Evolutionary conservation across 148 eudicot species (phyloP), one percentile per base, ranked within the genome.

Genomic region (Spergularia marina): DNA sequence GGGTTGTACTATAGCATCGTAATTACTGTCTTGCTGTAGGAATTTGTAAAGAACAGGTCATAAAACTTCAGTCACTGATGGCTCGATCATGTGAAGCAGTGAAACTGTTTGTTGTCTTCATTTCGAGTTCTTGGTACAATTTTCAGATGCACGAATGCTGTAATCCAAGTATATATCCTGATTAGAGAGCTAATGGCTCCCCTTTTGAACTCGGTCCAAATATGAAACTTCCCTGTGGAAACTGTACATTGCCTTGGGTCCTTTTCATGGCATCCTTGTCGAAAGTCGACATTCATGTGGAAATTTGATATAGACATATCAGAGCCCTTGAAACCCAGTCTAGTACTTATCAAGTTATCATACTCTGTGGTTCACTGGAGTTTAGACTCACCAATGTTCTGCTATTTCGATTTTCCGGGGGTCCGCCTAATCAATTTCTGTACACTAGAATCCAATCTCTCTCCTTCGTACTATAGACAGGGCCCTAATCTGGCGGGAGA

Each of bases 271-370:
- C 20, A 36, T 34, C 20, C 68, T 64, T 64, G 10, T 64, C 47
- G 20, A 16, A 39, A 64, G 20, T 39, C 68, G 51, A 16, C 49
- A 34, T 64, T 65, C 52, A 39, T 65, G 69, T 47, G 55, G 73
- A 51, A 53, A 23, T 70, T 47, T 30, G 73, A 70, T 7, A 30
- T 53, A 14, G 60, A 70, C 73, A 30, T 70, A 70, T 25, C 60
- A 70, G 53, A 25, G 23, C 73, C 23, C 40, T 1, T 16, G 73
- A 8, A 53, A 53, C 57, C 16, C 60, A 53, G 44, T 53, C 44
- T 21, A 14, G 20, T 53, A 53, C 60, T 30, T 70, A 53, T 70
- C 73, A 70, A 6, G 8, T 44, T 30, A 15, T 41, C 12, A 30
- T 59, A 12, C 25, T 68, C 15, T 68, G 30, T 49, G 55, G 34